Evolutionary conservation across 139 green algal genomes (phyloP), one percentile per base, ranked within the genome.

Genomic region (Chlorella sp.): DNA sequence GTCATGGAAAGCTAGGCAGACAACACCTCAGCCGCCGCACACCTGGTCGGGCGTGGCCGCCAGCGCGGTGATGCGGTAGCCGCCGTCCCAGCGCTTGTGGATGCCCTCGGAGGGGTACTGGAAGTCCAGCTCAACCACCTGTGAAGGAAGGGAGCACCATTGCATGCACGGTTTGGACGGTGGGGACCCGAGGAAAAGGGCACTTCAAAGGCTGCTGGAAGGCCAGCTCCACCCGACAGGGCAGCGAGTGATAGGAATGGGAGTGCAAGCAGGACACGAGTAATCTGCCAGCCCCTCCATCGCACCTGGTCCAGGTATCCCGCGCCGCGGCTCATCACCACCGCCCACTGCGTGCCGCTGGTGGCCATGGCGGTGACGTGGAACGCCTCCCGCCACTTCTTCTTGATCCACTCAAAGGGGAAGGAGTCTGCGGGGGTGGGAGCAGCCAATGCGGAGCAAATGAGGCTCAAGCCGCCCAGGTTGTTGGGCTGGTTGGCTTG

Each of bases 351-450:
- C 44, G 86, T 91, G 74, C 88, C 90, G 55, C 82, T 87, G 57
- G 94, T 97, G 69, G 90, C 94, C 89, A 96, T 95, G 72, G 87
- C 89, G 30, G 94, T 97, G 56, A 97, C 91, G 76, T 94, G 91
- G 86, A 97, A 97, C 26, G 91, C 92, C 85, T 97, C 94, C n/a
- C 88, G 86, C 94, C 94, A 97, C 88, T 97, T 97, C 86, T 97
- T 96, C 88, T 96, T 96, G 82, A 97, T 96, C 94, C 94, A 97
- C 87, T 97, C 95, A 89, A 94, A 96, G 68, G 94, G 94, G 85
- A 97, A 97, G 23, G 74, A 90, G 85, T 96, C 94, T 57, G 70
- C 18, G 44, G 44, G 51, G 1, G 13, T 7, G 69, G 18, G 21
- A 12, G 21, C 20, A 32, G 18, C 1, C 5, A 28, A 32, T 32